Conservation (phyloP, 2,329 filamentous ascomycete species). For the Pseudodiploospora longispora region DNA sequence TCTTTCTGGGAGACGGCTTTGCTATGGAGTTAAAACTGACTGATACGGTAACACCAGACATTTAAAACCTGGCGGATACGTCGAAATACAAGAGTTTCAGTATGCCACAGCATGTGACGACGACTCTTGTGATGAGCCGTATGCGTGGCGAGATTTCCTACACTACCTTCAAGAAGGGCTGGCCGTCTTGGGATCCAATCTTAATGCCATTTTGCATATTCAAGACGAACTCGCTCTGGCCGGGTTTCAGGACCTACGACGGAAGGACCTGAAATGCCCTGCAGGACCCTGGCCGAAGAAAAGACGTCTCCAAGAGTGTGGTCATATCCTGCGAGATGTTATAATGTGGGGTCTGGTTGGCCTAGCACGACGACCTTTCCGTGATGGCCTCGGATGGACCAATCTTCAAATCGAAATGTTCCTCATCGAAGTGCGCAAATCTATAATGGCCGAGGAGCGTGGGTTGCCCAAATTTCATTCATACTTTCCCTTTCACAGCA, state of each 20-base stretch:
- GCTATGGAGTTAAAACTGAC: background rate
- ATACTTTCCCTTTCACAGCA: constrained; percentile 32
- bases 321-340: constrained; percentile 36
- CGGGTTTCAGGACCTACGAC: constrained; percentile 34
- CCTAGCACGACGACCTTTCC: constrained; percentile 29
- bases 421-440: constrained; percentile 32
- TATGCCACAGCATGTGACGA: constrained; percentile 37
- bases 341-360: constrained; percentile 33
- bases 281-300: constrained; percentile 40
- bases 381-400: constrained; percentile 33
- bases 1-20: background rate
- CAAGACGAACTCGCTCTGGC: constrained; percentile 27
- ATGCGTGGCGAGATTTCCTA: constrained; percentile 40
- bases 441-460: constrained; percentile 23
- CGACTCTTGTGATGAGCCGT: constrained; percentile 32
- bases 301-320: constrained; percentile 34
- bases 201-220: constrained; percentile 30
- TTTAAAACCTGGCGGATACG: constrained; percentile 42
- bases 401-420: constrained; percentile 35
- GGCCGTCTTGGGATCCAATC: constrained; percentile 31
- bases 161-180: constrained; percentile 33
- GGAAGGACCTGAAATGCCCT: constrained; percentile 38
- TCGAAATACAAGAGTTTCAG: constrained; percentile 42
- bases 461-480: constrained; percentile 27
- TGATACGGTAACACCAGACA: constrained; percentile 27